Evolutionary conservation across 306 rosid species (phyloP).

Genomic region (Inga leiocalycina): DNA sequence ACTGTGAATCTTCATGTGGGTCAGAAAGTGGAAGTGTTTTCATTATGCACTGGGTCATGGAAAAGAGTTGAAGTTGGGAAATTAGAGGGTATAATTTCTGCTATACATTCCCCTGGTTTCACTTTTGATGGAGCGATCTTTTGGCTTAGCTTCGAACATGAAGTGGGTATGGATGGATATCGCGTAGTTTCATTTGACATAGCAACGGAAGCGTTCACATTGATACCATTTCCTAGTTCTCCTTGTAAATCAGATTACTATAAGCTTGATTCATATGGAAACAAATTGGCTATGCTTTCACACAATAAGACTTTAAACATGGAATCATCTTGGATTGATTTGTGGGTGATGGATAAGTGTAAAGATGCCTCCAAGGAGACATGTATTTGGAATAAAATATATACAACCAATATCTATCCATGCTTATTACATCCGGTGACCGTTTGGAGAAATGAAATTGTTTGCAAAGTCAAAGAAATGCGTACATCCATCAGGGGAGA

Average conservation of each 20-base stretch:
- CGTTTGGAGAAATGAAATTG: neutral
- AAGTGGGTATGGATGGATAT: too few species aligned
- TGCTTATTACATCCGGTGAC: neutral
- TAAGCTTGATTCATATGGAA: neutral
- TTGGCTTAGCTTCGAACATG: neutral
- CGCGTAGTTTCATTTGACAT: neutral
- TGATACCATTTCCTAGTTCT: neutral
- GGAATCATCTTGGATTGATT: neutral
- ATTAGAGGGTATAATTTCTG: too few species aligned
- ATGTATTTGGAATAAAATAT: too few species aligned
- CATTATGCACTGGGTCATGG: neutral
- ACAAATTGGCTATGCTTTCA: neutral
- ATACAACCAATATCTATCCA: too few species aligned
- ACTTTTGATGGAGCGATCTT: neutral
- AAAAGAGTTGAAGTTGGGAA: neutral
- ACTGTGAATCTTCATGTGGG: too few species aligned
- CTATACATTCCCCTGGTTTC: too few species aligned
- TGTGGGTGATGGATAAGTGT: neutral
- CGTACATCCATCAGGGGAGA: too few species aligned
- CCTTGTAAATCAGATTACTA: neutral
- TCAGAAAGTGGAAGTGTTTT: neutral
- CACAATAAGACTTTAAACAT: neutral
- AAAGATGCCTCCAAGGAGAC: neutral
- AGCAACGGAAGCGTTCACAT: neutral
- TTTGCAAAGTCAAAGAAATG: neutral